phyloP scores from a whole-genome alignment of 2,329 filamentous ascomycete species.

The Ascochyta koolunga region DNA sequence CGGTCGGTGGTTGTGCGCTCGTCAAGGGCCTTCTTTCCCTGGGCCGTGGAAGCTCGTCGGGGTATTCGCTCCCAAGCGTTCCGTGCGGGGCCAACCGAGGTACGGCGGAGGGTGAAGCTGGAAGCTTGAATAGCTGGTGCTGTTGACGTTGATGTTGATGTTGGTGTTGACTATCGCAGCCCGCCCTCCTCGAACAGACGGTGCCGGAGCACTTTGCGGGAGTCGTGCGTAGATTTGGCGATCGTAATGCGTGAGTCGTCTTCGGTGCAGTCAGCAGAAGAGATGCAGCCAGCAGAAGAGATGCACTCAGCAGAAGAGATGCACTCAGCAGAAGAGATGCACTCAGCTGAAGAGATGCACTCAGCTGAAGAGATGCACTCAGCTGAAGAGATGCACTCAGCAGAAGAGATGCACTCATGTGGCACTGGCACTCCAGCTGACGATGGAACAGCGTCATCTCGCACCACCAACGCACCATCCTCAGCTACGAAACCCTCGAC shows the following conservation, averaged over 20 bases:
- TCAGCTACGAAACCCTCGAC: constrained; percentile 80
- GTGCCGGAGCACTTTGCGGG: constrained; percentile 74
- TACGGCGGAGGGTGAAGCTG: constrained; percentile 19
- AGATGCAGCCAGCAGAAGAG: too few relatives aligned
- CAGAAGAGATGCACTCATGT: too few relatives aligned
- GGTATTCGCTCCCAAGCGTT: constrained; percentile 42
- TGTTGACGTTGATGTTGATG: too few relatives aligned
- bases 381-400: too few relatives aligned
- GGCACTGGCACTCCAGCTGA: too few relatives aligned
- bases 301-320: too few relatives aligned
- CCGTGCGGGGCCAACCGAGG: constrained; percentile 42
- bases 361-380: too few relatives aligned
- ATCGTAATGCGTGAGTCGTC: constrained; percentile 62
- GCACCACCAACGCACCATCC: constrained; percentile 64
- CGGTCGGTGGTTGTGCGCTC: constrained; percentile 32
- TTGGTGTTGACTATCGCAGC: constrained; percentile 57
- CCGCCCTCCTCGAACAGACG: constrained; percentile 69
- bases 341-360: too few relatives aligned
- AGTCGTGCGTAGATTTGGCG: constrained; percentile 68
- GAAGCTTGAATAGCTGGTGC: not conserved
- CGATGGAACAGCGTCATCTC: constrained; percentile 58
- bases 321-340: too few relatives aligned
- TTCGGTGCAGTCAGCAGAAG: too few relatives aligned
- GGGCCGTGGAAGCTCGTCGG: constrained; percentile 20
- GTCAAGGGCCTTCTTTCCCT: constrained; percentile 7